Evolutionary conservation across 208 protist species (phyloP), one percentile per base, ranked within the genome.

Genomic region (Borovskyia barvae): DNA sequence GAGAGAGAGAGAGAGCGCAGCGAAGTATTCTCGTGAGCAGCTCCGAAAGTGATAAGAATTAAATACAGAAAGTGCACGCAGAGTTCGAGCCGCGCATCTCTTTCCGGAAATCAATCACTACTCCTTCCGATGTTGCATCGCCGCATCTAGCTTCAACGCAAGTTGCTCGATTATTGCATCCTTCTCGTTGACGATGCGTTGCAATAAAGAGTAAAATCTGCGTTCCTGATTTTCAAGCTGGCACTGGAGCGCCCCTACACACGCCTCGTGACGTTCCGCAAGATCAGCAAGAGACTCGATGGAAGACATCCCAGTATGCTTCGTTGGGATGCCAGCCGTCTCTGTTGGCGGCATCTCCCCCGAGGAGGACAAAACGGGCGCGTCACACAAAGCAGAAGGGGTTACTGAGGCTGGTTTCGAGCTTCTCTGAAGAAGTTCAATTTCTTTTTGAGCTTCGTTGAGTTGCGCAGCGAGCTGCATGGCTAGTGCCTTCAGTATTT

Each of bases 401-500:
- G n/a, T n/a, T n/a, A n/a, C n/a, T n/a, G n/a, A n/a, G n/a, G n/a
- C n/a, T 26, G 6, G 43, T 54, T 22, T 22, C 2, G 17, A 1
- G 24, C 26, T 11, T 26, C 5, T 25, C 5, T 49, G 12, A 20
- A 66, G 30, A 25, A 77, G 35, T 22, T 37, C 9, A 3, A 68
- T 5, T 20, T 19, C 30, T 22, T 60, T 61, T 20, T 82, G 35
- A 11, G 56, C 58, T 26, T 69, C 20, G 30, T 75, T 49, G 8
- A 77, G 58, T 45, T 75, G 40, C 0, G 33, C 46, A 3, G 68
- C 55, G n/a, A 80, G 52, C 17, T 72, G 56, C 15, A 65, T 17
- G 0, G 36, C 37, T 2, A 75, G 45, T 35, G 64, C 49, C 32
- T 77, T 77, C 24, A 82, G 54, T 20, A 56, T 65, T n/a, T 76